Evolutionary conservation across 2,329 filamentous ascomycete genomes (phyloP).

Genomic region (Hypoxylon sp.): DNA sequence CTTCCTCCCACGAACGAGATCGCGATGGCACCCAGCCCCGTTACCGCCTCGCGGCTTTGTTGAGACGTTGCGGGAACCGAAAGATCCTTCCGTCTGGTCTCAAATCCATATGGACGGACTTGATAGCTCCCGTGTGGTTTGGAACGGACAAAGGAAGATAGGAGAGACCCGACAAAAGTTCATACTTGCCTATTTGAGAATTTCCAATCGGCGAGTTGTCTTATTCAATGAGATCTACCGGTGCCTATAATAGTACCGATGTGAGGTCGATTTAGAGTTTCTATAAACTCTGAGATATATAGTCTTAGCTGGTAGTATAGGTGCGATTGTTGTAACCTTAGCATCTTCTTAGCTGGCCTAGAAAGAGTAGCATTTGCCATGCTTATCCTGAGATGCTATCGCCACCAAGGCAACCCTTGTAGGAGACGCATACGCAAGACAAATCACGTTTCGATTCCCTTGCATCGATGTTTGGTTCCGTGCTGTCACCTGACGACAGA

Average conservation of each 20-base stretch:
- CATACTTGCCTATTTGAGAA: constrained; percentile 10
- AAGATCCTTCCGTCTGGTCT: constrained; percentile 14
- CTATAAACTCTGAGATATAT: constrained; percentile 18
- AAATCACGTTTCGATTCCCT: constrained; percentile 21
- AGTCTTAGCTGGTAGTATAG: constrained; percentile 18
- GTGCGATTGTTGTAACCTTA: constrained; percentile 24
- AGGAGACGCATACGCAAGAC: constrained; percentile 11
- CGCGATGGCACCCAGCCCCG: constrained; percentile 5
- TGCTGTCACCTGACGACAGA: constrained; percentile 11
- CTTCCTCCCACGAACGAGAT: constrained; percentile 21
- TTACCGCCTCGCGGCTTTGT: constrained; percentile 16
- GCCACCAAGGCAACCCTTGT: constrained; percentile 7
- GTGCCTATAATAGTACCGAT: constrained; percentile 8
- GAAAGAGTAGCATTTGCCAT: constrained; percentile 10
- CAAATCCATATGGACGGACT: constrained; percentile 13
- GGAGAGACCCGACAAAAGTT: constrained; percentile 17
- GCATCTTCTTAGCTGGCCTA: background rate
- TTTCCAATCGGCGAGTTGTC: background rate
- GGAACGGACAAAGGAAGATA: constrained; percentile 19
- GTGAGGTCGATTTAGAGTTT: constrained; percentile 39
- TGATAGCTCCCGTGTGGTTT: constrained; percentile 18
- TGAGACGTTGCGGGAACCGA: constrained; percentile 25
- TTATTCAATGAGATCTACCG: background rate
- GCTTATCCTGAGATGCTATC: constrained; percentile 7
- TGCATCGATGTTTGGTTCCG: constrained; percentile 20